Conservation (phyloP, 1,284 basidiomycete genomes). For the Pholiota adiposa region DNA sequence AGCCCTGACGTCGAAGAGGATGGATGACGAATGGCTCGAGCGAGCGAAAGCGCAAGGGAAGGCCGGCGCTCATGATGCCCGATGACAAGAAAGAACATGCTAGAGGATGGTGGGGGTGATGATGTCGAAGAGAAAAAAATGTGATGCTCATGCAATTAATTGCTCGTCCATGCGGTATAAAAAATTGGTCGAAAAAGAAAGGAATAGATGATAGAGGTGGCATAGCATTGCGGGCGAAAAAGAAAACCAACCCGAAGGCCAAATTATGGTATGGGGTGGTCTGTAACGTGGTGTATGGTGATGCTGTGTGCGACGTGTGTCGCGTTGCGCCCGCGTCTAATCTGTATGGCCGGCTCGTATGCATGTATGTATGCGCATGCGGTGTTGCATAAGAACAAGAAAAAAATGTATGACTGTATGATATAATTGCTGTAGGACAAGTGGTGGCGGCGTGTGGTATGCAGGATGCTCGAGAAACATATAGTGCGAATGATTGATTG, state of each 20-base stretch:
- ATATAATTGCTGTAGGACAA: slow-evolving; percentile 17
- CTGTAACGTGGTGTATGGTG: slow-evolving; percentile 1
- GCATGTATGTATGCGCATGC: slow-evolving; percentile 3
- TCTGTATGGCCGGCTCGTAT: slow-evolving; percentile 25
- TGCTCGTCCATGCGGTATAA: slow-evolving; percentile 24
- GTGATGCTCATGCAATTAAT: slow-evolving; percentile 14
- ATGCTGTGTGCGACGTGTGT: background rate
- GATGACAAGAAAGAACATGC: background rate
- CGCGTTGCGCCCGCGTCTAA: slow-evolving; percentile 26
- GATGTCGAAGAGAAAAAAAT: background rate
- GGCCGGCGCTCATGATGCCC: background rate
- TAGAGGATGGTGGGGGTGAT: background rate
- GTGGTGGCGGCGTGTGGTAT: background rate
- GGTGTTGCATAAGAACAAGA: no score
- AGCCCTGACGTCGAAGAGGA: slow-evolving; percentile 9
- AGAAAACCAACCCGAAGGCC: slow-evolving; percentile 17
- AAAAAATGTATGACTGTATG: slow-evolving; percentile 22
- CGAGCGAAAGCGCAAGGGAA: background rate
- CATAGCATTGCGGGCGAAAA: slow-evolving; percentile 7
- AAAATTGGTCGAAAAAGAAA: slow-evolving; percentile 11
- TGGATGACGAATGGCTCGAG: background rate
- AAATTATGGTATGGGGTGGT: slow-evolving; percentile 20
- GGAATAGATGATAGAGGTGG: slow-evolving; percentile 20
- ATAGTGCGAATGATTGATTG: slow-evolving; percentile 3
- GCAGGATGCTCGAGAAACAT: background rate